Base-by-base conservation (phyloP, 2,329 filamentous ascomycete genomes). In the Penicillium sp. region DNA sequence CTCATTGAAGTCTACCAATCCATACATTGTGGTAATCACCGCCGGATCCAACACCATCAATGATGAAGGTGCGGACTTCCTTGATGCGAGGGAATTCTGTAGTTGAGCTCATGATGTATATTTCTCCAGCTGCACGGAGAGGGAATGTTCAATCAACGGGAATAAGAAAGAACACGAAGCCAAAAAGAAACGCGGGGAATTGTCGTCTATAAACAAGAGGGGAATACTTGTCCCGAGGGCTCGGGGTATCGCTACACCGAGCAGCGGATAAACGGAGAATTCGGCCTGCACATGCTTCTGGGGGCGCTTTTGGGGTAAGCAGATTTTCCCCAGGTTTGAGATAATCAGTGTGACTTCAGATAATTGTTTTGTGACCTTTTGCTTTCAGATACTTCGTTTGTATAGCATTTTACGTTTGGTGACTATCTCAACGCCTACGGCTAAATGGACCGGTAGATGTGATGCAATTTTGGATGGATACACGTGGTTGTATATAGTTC, bases 11-110 rank as follows among this genome's bases (percentile, higher is more conserved):
- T 24, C 6, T 11, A 9, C 2, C 2, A 34, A 13, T 29, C 50
- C 49, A 45, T 67, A 96, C 92, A 81, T 97, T 96, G 81, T 97
- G 92, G 73, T 97, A 97, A 53, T 79, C 77, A 52, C 77, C 77
- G 40, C 77, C 77, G 21, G 76, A 78, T 42, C 77, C 77, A 4
- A 79, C 76, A 34, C 77, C 77, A 49, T 77, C 71, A 43, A 78
- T 75, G 49, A 79, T 60, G 64, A 77, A 79, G 18, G 77, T 77
- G 49, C 75, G 75, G 47, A 79, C 68, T 53, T 72, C 68, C 59
- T 77, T 78, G 56, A 79, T 79, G 55, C 67, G 70, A 56, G 77
- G 77, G 54, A 79, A 79, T 34, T 66, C 57, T 8, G 56, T 52
- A 52, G 52, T 59, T 43, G 67, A 67, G 54, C 63, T 61, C 71